phyloP scores from a whole-genome alignment of 768 basidiomycete species.

The Sporobolomyces roseus region DNA sequence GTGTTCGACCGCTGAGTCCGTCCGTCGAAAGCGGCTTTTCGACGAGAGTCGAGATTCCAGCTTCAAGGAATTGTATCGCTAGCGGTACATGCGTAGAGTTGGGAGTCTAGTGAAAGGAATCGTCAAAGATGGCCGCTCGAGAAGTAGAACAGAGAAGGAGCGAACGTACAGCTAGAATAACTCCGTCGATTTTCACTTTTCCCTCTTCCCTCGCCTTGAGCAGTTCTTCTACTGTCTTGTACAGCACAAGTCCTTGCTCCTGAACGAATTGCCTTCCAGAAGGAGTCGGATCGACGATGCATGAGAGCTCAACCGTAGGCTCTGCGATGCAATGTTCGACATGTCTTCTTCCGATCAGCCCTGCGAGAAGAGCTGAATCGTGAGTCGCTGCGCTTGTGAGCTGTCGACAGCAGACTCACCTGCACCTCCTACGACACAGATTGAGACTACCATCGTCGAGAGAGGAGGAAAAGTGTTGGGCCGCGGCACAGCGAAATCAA shows the following conservation, averaged over 20 bases:
- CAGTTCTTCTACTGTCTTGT: conserved; percentile 30
- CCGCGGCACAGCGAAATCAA: too few relatives aligned
- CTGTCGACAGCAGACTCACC: background rate
- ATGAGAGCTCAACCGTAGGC: conserved; percentile 11
- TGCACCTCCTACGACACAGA: conserved; percentile 32
- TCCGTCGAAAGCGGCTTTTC: conserved; percentile 42
- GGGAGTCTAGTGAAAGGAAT: background rate
- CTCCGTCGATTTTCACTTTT: conserved; percentile 29
- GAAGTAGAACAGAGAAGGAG: too few relatives aligned
- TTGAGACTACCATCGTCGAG: conserved; percentile 9
- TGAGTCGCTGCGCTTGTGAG: background rate
- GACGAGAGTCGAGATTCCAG: conserved; percentile 36
- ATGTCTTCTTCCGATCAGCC: conserved; percentile 42
- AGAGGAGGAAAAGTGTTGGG: too few relatives aligned
- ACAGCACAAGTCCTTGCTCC: conserved; percentile 17
- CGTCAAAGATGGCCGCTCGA: background rate
- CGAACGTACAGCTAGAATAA: conserved; percentile 26
- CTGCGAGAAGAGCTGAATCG: background rate
- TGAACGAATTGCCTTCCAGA: conserved; percentile 18
- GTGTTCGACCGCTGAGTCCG: conserved; percentile 7
- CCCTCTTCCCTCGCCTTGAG: conserved; percentile 12
- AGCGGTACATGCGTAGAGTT: conserved; percentile 39
- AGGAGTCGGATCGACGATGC: conserved; percentile 40
- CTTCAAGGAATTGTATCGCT: conserved; percentile 22
- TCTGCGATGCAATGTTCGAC: conserved; percentile 33